Evolutionary conservation across 2,329 filamentous ascomycete species (phyloP), one percentile per base, ranked within the genome.

Genomic region (Aspergillus vadensis): DNA sequence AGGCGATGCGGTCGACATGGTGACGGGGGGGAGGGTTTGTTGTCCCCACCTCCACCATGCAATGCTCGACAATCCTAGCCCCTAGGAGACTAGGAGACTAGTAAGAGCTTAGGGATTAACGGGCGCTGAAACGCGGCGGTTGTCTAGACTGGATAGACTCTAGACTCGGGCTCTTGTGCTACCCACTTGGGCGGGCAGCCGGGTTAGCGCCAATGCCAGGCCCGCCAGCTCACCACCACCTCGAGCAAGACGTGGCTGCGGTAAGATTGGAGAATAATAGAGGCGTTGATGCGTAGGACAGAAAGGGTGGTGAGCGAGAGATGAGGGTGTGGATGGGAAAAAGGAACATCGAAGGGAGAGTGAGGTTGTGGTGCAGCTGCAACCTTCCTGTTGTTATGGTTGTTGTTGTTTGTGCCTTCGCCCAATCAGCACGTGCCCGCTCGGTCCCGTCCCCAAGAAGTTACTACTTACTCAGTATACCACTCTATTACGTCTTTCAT

Each of bases 1-100:
- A 51, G 57, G 57, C 60, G 67, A 63, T 38, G 55, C 64, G 63
- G 71, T 74, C 70, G 71, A 73, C 66, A 74, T 72, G 70, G 72
- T 70, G 70, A 74, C 69, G 63, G 64, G 32, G 32, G 36, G 44
- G 38, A 53, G 61, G 64, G 64, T 72, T 68, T 68, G 58, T 69
- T 69, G 65, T 67, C 71, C 66, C 66, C 65, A 67, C 66, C 60
- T 63, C 39, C 44, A 59, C 53, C 41, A n/a, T 41, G 47, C 17
- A 36, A n/a, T 44, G 32, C 32, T 36, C 32, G 32, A 36, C 14
- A 36, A 49, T 32, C 25, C 47, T 44, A 44, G 21, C 41, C 19
- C 41, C 41, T 49, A 30, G 56, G 23, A 25, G 56, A 39, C 50
- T 47, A 38, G 32, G 32, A 36, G 32, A 36, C 32, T 36, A 36